Percentiles rank a stretch among this genome's conserved stretches.
phyloP scores from a whole-genome alignment of 768 basidiomycete species.

The Suillus occidentalis region DNA sequence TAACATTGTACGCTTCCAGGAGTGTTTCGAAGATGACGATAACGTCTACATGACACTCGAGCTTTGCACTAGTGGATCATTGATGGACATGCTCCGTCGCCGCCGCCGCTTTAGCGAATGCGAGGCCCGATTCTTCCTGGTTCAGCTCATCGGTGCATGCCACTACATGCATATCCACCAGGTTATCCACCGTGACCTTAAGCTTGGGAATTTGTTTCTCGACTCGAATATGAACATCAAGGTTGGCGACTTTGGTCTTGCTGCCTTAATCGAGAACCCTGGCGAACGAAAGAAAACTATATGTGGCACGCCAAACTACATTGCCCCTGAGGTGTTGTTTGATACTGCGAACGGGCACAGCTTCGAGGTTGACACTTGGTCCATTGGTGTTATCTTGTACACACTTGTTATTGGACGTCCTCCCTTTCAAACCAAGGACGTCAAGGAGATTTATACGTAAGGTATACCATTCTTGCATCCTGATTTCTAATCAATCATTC shows the following conservation, averaged over 20 bases:
- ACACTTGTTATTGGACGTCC: conserved; percentile 94
- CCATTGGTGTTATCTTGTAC: conserved; percentile 94
- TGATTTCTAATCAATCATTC: conserved; percentile 4
- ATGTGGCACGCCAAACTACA: conserved; percentile 98
- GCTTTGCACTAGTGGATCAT: conserved; percentile 84
- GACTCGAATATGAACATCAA: conserved; percentile 93
- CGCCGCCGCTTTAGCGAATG: conserved; percentile 88
- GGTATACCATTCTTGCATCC: conserved; percentile 21
- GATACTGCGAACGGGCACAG: conserved; percentile 95
- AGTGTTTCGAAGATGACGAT: conserved; percentile 93
- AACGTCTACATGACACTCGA: conserved; percentile 99
- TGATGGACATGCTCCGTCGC: conserved; percentile 88
- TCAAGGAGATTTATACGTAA: conserved; percentile 93
- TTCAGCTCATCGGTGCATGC: conserved; percentile 94
- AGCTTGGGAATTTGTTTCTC: conserved; percentile 93
- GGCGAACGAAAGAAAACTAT: conserved; percentile 99
- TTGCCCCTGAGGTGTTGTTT: conserved; percentile 96
- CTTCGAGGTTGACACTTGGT: conserved; percentile 99
- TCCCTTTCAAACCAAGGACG: conserved; percentile 98
- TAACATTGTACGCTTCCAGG: conserved; percentile 88
- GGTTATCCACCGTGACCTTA: conserved; percentile 97
- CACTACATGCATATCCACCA: conserved; percentile 97
- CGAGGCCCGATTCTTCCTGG: conserved; percentile 88
- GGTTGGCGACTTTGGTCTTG: conserved; percentile 96
- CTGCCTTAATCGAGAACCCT: conserved; percentile 93